Evolutionary conservation across 495 filamentous ascomycete species (phyloP).

Genomic region (Xylaria scruposa): DNA sequence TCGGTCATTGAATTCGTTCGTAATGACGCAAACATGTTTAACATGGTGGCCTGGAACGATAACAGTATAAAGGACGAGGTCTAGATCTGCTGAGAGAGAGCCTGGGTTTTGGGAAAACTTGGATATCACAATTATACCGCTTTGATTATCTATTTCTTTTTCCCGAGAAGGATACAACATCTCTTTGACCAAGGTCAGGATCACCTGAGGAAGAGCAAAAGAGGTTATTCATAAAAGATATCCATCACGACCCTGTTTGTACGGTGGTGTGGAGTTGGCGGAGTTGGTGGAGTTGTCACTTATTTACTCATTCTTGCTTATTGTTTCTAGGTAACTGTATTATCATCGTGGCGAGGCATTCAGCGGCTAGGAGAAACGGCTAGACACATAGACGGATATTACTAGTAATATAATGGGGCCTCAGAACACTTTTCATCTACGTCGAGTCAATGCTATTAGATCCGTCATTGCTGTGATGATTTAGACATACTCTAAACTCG

Average conservation of each 20-base stretch:
- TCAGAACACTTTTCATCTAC: background rate
- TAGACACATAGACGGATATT: background rate
- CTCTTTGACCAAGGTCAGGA: background rate
- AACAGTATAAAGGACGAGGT: background rate
- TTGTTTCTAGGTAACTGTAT: background rate
- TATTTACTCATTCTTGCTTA: background rate
- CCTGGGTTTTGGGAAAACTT: background rate
- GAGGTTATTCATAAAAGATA: background rate
- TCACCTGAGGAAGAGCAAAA: background rate
- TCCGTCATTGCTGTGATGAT: background rate
- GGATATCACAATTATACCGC: background rate
- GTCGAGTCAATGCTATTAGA: background rate
- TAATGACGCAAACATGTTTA: background rate
- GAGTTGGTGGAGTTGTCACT: background rate
- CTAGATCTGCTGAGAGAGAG: background rate
- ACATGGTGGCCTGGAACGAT: background rate
- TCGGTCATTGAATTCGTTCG: background rate
- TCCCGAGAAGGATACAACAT: background rate
- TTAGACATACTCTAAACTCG: background rate
- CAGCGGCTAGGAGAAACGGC: background rate
- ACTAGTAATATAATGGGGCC: background rate
- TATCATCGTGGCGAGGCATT: background rate
- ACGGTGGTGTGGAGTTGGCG: background rate
- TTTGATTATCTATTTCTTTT: background rate
- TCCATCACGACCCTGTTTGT: background rate